Evolutionary conservation across 306 rosid genomes (phyloP).

Genomic region (Alnus glutinosa): DNA sequence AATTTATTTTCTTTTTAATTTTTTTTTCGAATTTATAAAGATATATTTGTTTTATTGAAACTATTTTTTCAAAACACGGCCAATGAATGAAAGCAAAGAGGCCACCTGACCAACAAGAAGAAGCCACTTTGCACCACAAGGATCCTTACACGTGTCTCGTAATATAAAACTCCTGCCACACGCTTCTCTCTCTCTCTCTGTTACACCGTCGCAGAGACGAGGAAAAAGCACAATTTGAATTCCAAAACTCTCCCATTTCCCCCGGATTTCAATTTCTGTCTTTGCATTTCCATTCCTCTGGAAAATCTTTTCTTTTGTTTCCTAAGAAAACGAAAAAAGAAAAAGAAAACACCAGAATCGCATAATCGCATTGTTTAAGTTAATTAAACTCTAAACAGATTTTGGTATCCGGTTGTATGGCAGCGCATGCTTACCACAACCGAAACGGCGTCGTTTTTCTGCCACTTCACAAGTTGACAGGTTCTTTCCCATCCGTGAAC

Average conservation of each 20-base stretch:
- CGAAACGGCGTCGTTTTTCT: constrained; percentile 28
- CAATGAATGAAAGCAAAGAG: not conserved
- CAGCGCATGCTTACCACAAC: constrained; percentile 16
- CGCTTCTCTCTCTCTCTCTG: not conserved
- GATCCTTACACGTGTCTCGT: not conserved
- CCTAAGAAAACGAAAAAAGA: not conserved
- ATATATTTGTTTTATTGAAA: too few relatives aligned
- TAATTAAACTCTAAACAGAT: not conserved
- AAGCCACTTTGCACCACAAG: not conserved
- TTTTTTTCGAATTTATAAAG: too few relatives aligned
- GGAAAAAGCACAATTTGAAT: too few relatives aligned
- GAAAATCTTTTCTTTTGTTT: not conserved
- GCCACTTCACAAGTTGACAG: not conserved
- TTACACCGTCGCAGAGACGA: not conserved
- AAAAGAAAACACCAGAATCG: not conserved
- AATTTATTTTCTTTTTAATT: too few relatives aligned
- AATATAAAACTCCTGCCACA: not conserved
- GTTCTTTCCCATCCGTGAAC: not conserved
- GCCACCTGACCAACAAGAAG: not conserved
- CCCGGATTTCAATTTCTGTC: not conserved
- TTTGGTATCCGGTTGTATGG: constrained; percentile 27
- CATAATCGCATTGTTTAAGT: not conserved
- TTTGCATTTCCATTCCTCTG: not conserved
- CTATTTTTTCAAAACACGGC: too few relatives aligned
- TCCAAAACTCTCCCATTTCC: too few relatives aligned